Conservation (phyloP, 352 stramenopile species). For the Thraustochytrium sp. region DNA sequence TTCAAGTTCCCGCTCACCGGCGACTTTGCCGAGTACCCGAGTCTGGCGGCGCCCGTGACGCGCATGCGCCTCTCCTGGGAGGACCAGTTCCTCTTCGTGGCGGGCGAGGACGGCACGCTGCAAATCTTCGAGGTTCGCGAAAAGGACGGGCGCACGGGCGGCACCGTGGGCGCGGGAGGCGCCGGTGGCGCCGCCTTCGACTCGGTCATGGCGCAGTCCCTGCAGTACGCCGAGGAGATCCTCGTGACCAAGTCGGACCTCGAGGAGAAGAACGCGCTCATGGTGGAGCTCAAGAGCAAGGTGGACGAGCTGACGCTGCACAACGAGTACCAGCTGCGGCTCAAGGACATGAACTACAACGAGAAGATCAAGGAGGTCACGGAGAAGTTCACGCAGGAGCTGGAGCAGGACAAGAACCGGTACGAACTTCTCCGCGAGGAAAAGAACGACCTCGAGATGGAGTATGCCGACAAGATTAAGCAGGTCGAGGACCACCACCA, state of each 20-base stretch:
- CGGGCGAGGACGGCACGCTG: conserved; percentile 78
- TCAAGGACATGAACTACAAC: conserved; percentile 91
- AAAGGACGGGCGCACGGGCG: conserved; percentile 65
- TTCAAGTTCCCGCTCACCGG: conserved; percentile 83
- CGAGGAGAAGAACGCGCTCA: conserved; percentile 81
- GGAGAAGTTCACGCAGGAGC: conserved; percentile 83
- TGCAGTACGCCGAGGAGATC: conserved; percentile 78
- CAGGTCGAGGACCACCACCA: conserved; percentile 79
- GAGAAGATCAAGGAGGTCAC: conserved; percentile 91
- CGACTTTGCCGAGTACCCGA: conserved; percentile 53
- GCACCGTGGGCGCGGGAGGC: conserved; percentile 55
- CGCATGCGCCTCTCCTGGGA: conserved; percentile 74
- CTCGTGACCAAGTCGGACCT: conserved; percentile 84
- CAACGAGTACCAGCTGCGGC: conserved; percentile 87
- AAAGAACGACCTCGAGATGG: conserved; percentile 60
- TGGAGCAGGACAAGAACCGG: conserved; percentile 82
- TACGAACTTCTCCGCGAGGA: conserved; percentile 79
- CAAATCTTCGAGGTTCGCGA: conserved; percentile 79
- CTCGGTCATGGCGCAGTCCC: neutral
- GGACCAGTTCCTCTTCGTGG: conserved; percentile 84
- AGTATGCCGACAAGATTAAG: conserved; percentile 52
- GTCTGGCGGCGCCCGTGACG: conserved; percentile 52
- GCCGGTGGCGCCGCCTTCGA: conserved; percentile 58
- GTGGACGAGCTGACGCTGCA: conserved; percentile 84
- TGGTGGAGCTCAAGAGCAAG: conserved; percentile 86